Percentiles rank a stretch among this genome's conserved stretches.
phyloP scores from a whole-genome alignment of 129 eudicot genomes.

The Ambrosia trifida region DNA sequence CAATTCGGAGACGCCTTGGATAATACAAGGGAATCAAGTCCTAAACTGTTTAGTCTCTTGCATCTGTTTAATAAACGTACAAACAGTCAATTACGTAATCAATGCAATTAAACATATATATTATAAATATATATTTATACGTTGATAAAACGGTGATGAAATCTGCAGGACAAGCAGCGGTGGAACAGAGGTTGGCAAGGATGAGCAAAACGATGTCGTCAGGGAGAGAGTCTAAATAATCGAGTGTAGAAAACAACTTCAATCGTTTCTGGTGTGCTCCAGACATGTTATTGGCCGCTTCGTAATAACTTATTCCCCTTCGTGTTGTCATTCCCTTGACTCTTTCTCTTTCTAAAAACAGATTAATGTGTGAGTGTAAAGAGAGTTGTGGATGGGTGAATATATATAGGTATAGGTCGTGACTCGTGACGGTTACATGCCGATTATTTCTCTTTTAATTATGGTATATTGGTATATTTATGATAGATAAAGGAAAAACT shows the following conservation, averaged over 20 bases:
- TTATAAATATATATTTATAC: too few relatives aligned
- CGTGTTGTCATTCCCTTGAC: constrained; percentile 73
- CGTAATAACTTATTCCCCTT: constrained; percentile 51
- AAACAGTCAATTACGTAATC: not conserved
- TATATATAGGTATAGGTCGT: constrained; percentile 14
- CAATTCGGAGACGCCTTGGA: constrained; percentile 51
- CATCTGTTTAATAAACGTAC: constrained; percentile 50
- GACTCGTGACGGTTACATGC: constrained; percentile 17
- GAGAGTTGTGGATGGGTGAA: not conserved
- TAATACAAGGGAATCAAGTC: constrained; percentile 50
- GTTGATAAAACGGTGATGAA: constrained; percentile 57
- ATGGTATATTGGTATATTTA: not conserved
- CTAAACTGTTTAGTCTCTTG: constrained; percentile 68
- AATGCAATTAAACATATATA: not conserved
- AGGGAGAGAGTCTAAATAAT: constrained; percentile 60
- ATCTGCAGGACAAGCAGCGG: constrained; percentile 63
- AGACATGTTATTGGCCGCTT: not conserved
- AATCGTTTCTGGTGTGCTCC: not conserved
- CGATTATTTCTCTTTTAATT: not conserved
- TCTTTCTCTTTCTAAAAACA: constrained; percentile 9
- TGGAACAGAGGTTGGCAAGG: constrained; percentile 58
- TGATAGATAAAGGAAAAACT: too few relatives aligned
- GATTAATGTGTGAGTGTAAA: not conserved
- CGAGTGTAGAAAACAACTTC: constrained; percentile 12
- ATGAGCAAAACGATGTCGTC: constrained; percentile 72